A percentile compares a stretch with the other conserved stretches of the same genome.
These are phyloP conservation scores for Vinca minor DNA, from an alignment of 257 asterid genomes.

Conservation along the genomic window DNA sequence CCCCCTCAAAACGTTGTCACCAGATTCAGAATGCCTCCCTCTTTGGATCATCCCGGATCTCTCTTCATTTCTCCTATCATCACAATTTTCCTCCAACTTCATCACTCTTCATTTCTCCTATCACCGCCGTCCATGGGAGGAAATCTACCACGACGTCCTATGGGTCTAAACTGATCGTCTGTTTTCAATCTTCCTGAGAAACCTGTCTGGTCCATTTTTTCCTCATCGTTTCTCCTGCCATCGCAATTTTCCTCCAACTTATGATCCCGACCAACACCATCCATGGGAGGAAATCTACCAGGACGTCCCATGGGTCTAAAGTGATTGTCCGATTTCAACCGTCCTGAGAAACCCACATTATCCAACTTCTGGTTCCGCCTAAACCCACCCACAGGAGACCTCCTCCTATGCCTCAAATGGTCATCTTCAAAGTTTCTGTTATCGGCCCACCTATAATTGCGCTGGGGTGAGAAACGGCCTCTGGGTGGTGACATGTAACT, in stretches of 20 bases:
- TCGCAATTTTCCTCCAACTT: constrained; percentile 25
- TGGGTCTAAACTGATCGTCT: constrained; percentile 37
- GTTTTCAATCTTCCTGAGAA: constrained; percentile 36
- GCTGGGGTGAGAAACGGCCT: constrained; percentile 44
- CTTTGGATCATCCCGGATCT: constrained; percentile 30
- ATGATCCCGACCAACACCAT: constrained; percentile 4
- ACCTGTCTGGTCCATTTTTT: too few relatives aligned
- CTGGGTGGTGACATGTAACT: constrained; percentile 47
- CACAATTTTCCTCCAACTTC: too few relatives aligned
- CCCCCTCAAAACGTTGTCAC: constrained; percentile 26
- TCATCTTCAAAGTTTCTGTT: constrained; percentile 33
- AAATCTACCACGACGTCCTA: constrained; percentile 30
- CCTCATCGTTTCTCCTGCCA: too few relatives aligned
- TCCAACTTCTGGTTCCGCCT: constrained; percentile 41
- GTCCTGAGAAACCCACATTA: constrained; percentile 30
- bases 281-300: constrained; percentile 27
- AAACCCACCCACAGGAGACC: constrained; percentile 45
- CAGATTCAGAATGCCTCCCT: constrained; percentile 16
- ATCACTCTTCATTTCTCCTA: constrained; percentile 37
- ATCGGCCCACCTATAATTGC: constrained; percentile 37
- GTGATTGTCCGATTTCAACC: constrained; percentile 38
- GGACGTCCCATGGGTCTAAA: constrained; percentile 29
- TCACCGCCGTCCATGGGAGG: constrained; percentile 20
- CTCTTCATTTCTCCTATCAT: constrained; percentile 40
- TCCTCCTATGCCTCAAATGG: constrained; percentile 41